Percentiles rank a stretch among this genome's conserved stretches.
These are phyloP conservation scores for Epithele typhae DNA, from an alignment of 768 basidiomycete genomes.

Conservation along the genomic window DNA sequence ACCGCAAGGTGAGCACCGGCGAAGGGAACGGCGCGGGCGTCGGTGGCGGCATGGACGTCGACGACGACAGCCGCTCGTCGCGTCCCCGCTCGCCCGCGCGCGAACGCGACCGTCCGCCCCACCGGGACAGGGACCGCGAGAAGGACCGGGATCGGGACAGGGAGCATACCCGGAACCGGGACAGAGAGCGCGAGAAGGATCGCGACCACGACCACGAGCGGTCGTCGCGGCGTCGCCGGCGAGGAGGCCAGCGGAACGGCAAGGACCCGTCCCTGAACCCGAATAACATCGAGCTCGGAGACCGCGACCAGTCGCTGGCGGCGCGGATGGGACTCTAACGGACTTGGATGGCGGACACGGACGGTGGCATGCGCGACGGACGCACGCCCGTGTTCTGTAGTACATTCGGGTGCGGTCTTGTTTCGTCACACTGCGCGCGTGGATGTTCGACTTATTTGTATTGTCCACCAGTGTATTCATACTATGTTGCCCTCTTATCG, in stretches of 20 bases:
- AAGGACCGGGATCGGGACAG: constrained; percentile 28
- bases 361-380: constrained; percentile 4
- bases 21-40: not conserved
- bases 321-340: constrained; percentile 84
- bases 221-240: constrained; percentile 36
- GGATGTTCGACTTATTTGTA: constrained; percentile 19
- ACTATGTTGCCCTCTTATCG: constrained; percentile 21
- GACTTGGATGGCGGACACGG: constrained; percentile 35
- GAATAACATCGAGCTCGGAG: constrained; percentile 18
- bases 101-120: constrained; percentile 30
- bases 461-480: constrained; percentile 27
- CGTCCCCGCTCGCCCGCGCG: constrained; percentile 38
- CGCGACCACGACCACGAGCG: constrained; percentile 34
- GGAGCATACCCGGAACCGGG: constrained; percentile 33
- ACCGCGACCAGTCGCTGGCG: constrained; percentile 73
- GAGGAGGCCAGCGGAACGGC: constrained; percentile 19
- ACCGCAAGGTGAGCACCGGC: constrained; percentile 13
- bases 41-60: constrained; percentile 38
- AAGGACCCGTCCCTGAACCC: not conserved
- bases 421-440: constrained; percentile 12
- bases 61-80: constrained; percentile 44
- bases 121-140: constrained; percentile 30
- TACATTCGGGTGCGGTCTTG: constrained; percentile 25
- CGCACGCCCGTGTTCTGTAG: constrained; percentile 11
- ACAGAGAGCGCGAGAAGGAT: constrained; percentile 30